These are phyloP conservation scores for Mucor velutinosus DNA, from an alignment of 371 early-diverging fungal species.

Conservation along the genomic window DNA sequence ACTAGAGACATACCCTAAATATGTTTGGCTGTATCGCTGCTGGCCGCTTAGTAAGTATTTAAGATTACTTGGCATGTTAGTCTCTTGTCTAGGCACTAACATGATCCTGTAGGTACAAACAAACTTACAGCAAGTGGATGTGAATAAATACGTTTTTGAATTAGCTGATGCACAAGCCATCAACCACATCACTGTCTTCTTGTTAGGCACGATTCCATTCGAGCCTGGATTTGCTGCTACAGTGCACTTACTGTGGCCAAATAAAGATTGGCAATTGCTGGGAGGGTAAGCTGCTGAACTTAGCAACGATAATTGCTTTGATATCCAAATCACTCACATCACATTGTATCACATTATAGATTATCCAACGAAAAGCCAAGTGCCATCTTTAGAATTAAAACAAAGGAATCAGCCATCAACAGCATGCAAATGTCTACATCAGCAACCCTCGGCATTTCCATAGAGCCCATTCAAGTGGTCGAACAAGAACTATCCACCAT, in stretches of 20 bases:
- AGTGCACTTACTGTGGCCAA: conserved; percentile 89
- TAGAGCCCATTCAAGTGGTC: conserved; percentile 80
- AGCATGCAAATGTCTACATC: conserved; percentile 36
- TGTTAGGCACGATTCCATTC: conserved; percentile 84
- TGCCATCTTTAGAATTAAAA: conserved; percentile 73
- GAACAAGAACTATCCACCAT: conserved; percentile 54
- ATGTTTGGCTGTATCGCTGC: conserved; percentile 93
- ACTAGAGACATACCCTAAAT: conserved; percentile 60
- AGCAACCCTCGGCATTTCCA: conserved; percentile 88
- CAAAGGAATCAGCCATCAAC: conserved; percentile 14
- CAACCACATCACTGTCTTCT: conserved; percentile 93
- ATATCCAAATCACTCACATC: neutral
- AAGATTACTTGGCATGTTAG: neutral
- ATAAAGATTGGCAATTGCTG: conserved; percentile 82
- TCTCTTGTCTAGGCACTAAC: neutral
- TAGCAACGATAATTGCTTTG: neutral
- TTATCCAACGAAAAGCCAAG: conserved; percentile 77
- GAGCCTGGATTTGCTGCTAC: conserved; percentile 85
- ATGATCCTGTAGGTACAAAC: conserved; percentile 75
- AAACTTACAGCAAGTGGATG: conserved; percentile 85
- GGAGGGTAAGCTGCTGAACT: conserved; percentile 61
- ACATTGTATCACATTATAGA: conserved; percentile 36
- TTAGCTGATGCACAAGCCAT: conserved; percentile 77
- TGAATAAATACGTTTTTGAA: conserved; percentile 81
- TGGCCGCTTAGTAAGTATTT: conserved; percentile 70